phyloP scores from a whole-genome alignment of 306 rosid genomes.

The Ammopiptanthus mongolicus region DNA sequence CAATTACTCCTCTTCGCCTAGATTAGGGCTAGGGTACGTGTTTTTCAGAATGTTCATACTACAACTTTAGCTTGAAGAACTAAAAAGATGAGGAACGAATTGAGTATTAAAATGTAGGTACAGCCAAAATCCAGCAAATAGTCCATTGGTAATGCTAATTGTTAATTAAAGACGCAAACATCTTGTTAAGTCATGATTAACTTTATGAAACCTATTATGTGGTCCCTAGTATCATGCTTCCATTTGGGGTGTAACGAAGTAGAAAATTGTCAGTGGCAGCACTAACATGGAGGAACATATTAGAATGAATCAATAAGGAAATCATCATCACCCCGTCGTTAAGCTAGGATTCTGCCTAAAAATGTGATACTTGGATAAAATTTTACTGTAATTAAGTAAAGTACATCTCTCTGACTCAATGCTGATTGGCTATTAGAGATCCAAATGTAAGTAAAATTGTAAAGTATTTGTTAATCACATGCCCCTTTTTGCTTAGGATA shows the following conservation, averaged over 20 bases:
- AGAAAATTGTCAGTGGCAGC: constrained; percentile 50
- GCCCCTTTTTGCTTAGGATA: constrained; percentile 31
- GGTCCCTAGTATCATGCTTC: constrained; percentile 74
- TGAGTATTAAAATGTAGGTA: constrained; percentile 18
- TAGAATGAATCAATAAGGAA: constrained; percentile 46
- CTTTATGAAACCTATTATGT: constrained; percentile 60
- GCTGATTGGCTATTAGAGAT: constrained; percentile 44
- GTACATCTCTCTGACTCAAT: constrained; percentile 28
- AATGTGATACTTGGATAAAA: constrained; percentile 30
- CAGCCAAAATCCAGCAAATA: constrained; percentile 29
- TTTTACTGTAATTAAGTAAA: constrained; percentile 36
- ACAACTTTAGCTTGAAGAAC: constrained; percentile 26
- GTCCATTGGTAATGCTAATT: constrained; percentile 24
- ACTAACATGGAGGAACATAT: constrained; percentile 49
- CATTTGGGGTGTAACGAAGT: constrained; percentile 55
- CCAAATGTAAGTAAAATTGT: constrained; percentile 28
- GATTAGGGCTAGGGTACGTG: constrained; percentile 9
- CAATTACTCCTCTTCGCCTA: neutral
- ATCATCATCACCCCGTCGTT: constrained; percentile 47
- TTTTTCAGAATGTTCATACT: constrained; percentile 25
- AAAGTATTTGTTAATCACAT: constrained; percentile 49
- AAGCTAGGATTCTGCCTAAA: constrained; percentile 55
- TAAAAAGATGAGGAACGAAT: constrained; percentile 1
- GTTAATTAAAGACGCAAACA: constrained; percentile 32
- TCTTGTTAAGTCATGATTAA: constrained; percentile 41